phyloP scores from a whole-genome alignment of 495 filamentous ascomycete genomes.

The Viridothelium virens region DNA sequence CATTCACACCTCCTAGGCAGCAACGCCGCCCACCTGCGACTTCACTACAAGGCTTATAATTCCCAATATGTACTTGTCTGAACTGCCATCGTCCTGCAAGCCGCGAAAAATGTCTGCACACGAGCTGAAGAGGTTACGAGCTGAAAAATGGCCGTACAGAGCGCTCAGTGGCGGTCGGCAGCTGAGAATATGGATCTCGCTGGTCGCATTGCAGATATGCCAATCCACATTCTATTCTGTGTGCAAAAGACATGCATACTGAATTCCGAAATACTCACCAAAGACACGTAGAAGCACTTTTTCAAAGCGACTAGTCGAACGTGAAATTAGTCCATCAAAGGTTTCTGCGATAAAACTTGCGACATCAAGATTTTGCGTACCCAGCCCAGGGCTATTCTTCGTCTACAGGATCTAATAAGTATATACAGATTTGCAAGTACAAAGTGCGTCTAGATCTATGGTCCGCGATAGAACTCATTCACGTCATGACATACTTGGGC shows the following conservation, averaged over 20 bases:
- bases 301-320: too few relatives aligned
- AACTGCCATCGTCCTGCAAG: neutral
- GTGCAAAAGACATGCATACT: too few relatives aligned
- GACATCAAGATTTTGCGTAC: too few relatives aligned
- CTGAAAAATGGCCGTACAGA: neutral
- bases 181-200: too few relatives aligned
- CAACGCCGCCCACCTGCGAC: neutral
- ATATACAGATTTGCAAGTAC: neutral
- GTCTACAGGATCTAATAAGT: neutral
- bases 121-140: neutral
- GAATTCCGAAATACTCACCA: too few relatives aligned
- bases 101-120: neutral
- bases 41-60: neutral
- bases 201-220: too few relatives aligned
- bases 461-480: constrained; percentile 9
- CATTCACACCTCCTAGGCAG: neutral
- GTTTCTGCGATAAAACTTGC: too few relatives aligned
- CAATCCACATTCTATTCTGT: too few relatives aligned
- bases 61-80: neutral
- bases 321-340: too few relatives aligned
- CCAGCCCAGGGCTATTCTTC: too few relatives aligned
- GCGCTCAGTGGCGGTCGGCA: too few relatives aligned
- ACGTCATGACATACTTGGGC: constrained; percentile 94
- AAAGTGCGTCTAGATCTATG: neutral
- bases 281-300: too few relatives aligned